These are phyloP conservation scores for Suhomyces terraborum DNA, from an alignment of 1,139 yeast genomes.

Conservation along the genomic window DNA sequence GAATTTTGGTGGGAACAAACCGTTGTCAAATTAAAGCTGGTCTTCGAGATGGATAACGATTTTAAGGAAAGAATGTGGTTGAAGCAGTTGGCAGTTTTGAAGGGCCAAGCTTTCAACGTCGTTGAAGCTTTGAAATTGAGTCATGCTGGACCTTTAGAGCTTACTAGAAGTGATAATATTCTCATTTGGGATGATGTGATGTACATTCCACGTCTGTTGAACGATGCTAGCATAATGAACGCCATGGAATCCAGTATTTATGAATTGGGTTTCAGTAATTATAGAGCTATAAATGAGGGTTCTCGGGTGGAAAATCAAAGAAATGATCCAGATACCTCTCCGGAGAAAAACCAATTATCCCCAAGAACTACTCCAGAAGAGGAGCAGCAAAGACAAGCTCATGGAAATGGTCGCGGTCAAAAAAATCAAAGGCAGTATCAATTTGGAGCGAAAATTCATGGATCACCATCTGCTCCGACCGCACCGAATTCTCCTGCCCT, in stretches of 20 bases:
- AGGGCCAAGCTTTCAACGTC: conserved; percentile 79
- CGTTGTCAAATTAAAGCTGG: conserved; percentile 44
- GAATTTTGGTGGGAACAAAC: conserved; percentile 73
- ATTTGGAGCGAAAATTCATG: not conserved
- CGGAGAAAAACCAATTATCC: too few relatives aligned
- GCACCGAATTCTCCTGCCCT: not conserved
- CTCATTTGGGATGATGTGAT: conserved; percentile 63
- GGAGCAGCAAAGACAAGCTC: too few relatives aligned
- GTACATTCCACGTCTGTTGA: conserved; percentile 50
- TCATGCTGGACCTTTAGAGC: conserved; percentile 68
- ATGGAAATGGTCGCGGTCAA: too few relatives aligned
- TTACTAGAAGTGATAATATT: conserved; percentile 59
- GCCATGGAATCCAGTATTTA: conserved; percentile 27
- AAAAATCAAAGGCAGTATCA: not conserved
- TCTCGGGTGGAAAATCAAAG: not conserved
- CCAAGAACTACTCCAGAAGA: too few relatives aligned
- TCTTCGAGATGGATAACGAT: conserved; percentile 59
- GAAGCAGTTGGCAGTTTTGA: conserved; percentile 68
- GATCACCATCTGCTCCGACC: not conserved
- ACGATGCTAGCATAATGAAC: conserved; percentile 18
- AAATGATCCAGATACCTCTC: not conserved
- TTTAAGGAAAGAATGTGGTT: conserved; percentile 69
- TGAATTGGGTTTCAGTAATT: conserved; percentile 16
- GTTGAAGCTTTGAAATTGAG: conserved; percentile 62
- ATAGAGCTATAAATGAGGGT: not conserved